Evolutionary conservation across 208 protist species (phyloP).

Genomic region (Leishmania amazonensis): DNA sequence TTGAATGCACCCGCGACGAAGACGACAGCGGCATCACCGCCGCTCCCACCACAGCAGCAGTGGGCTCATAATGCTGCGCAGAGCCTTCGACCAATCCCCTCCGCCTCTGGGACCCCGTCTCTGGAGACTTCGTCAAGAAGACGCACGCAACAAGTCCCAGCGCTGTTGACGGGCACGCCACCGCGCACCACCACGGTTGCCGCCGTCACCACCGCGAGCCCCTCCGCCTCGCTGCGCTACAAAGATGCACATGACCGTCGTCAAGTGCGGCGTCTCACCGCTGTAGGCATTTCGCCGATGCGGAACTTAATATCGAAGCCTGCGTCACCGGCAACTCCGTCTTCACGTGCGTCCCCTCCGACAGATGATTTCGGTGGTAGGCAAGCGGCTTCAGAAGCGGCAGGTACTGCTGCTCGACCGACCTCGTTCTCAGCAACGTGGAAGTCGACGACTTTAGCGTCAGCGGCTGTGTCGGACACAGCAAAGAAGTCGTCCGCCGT

Average conservation of each 20-base stretch:
- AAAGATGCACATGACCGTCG: background rate
- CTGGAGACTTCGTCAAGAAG: background rate
- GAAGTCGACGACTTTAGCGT: background rate
- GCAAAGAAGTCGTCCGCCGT: background rate
- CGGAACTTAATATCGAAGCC: background rate
- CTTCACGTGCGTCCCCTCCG: background rate
- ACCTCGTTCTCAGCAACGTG: background rate
- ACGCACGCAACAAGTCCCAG: constrained; percentile 1
- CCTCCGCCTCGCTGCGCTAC: background rate
- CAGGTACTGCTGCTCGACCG: background rate
- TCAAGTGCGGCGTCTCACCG: background rate
- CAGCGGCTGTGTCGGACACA: background rate
- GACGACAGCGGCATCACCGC: background rate
- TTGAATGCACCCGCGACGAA: background rate
- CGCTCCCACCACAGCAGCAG: background rate
- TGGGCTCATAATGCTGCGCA: background rate
- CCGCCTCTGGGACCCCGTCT: background rate
- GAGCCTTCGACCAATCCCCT: background rate
- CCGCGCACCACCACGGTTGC: constrained; percentile 2
- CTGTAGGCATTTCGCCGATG: background rate
- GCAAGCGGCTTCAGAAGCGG: background rate
- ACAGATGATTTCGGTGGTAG: background rate
- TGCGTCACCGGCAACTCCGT: background rate
- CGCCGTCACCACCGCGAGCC: too few relatives aligned
- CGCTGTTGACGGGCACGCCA: background rate